phyloP scores from a whole-genome alignment of 2,329 filamentous ascomycete genomes.

The Penicillium vulpinum region DNA sequence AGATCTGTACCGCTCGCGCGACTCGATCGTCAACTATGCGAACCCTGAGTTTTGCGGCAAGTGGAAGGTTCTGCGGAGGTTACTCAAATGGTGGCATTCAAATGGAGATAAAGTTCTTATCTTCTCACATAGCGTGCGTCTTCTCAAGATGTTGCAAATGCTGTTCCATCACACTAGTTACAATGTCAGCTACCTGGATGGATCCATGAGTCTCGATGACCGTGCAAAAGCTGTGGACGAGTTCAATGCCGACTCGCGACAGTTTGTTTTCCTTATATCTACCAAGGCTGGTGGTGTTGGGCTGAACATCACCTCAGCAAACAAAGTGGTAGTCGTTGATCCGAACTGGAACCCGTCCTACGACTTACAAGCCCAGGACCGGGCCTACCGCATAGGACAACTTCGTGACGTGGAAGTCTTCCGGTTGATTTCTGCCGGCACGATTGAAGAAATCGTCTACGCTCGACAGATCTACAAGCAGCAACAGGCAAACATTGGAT shows the following conservation, averaged over 20 bases:
- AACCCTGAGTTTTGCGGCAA: slow-evolving; percentile 95
- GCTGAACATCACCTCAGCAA: slow-evolving; percentile 93
- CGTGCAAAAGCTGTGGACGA: slow-evolving; percentile 79
- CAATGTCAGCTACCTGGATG: slow-evolving; percentile 87
- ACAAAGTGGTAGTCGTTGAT: slow-evolving; percentile 96
- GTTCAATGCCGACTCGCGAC: slow-evolving; percentile 82
- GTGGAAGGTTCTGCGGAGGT: slow-evolving; percentile 85
- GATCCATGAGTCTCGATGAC: slow-evolving; percentile 78
- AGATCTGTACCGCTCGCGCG: slow-evolving; percentile 69
- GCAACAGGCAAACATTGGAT: slow-evolving; percentile 96
- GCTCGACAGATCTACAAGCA: slow-evolving; percentile 98
- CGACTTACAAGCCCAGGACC: slow-evolving; percentile 92
- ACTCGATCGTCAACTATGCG: slow-evolving; percentile 76
- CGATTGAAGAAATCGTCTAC: slow-evolving; percentile 96
- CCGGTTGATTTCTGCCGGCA: slow-evolving; percentile 83
- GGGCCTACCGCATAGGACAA: slow-evolving; percentile 94
- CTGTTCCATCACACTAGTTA: slow-evolving; percentile 88
- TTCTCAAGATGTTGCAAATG: slow-evolving; percentile 79
- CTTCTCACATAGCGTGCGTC: slow-evolving; percentile 86
- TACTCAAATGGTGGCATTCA: slow-evolving; percentile 85
- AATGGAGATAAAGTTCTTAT: slow-evolving; percentile 93
- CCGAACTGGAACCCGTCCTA: slow-evolving; percentile 97
- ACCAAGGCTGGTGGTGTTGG: slow-evolving; percentile 92
- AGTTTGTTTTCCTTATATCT: slow-evolving; percentile 95
- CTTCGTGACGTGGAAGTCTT: slow-evolving; percentile 92